A percentile compares a stretch with the other conserved stretches of the same genome.
phyloP scores from a whole-genome alignment of 257 asterid genomes.

The Solanum chiquidenum region DNA sequence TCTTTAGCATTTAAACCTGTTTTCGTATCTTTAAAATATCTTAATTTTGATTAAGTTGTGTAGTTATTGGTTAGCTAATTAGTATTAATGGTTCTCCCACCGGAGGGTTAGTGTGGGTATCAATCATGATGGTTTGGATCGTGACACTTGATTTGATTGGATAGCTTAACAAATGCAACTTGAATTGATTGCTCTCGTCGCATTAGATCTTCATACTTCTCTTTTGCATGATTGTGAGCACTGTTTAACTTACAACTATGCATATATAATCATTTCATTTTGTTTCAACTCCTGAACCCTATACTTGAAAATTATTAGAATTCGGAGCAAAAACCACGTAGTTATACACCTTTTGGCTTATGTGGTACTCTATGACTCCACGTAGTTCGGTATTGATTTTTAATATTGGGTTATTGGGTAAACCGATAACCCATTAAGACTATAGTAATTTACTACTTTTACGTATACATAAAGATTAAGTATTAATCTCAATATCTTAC shows the following conservation, averaged over 20 bases:
- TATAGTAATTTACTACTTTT: neutral
- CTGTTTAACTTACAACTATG: neutral
- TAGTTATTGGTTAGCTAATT: too few species aligned
- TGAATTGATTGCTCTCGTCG: neutral
- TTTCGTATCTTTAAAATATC: too few species aligned
- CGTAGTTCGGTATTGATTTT: neutral
- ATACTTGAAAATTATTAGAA: neutral
- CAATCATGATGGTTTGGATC: too few species aligned
- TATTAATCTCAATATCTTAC: neutral
- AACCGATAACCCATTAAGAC: neutral
- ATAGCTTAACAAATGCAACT: neutral
- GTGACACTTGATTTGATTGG: neutral
- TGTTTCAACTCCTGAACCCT: neutral
- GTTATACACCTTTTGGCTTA: neutral
- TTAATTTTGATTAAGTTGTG: too few species aligned
- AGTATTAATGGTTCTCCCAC: too few species aligned
- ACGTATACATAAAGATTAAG: too few species aligned
- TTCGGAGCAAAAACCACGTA: neutral
- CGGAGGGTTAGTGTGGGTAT: too few species aligned
- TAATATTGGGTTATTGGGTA: neutral
- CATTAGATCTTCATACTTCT: neutral
- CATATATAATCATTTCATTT: too few species aligned
- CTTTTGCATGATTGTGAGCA: neutral
- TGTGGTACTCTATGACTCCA: neutral
- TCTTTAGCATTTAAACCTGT: too few species aligned